A percentile compares a stretch with the other conserved stretches of the same genome.
Evolutionary conservation across 2,329 filamentous ascomycete genomes (phyloP).

Genomic region (Cercospora sesami): DNA sequence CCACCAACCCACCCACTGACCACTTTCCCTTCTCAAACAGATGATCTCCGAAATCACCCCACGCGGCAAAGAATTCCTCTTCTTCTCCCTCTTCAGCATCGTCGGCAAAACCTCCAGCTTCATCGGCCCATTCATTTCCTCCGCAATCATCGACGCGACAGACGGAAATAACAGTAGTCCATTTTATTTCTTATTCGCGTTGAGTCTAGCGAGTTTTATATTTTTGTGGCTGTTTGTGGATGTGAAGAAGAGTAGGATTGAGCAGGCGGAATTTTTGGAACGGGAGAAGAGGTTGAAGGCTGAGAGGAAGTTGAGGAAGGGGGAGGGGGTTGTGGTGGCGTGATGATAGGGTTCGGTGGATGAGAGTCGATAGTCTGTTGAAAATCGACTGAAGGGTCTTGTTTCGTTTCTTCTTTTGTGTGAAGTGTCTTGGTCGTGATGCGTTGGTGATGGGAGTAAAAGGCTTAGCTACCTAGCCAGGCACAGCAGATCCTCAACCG

Average conservation of each 20-base stretch:
- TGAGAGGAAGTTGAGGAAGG: conserved; percentile 21
- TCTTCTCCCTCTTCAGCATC: conserved; percentile 69
- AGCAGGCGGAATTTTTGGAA: conserved; percentile 59
- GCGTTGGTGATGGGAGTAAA: background rate
- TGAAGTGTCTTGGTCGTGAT: background rate
- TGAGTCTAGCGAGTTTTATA: conserved; percentile 57
- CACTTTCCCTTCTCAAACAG: conserved; percentile 11
- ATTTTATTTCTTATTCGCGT: conserved; percentile 65
- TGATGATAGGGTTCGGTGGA: background rate
- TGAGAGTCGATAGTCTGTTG: too few species aligned
- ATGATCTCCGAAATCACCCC: conserved; percentile 71
- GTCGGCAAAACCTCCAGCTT: conserved; percentile 68
- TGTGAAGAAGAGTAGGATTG: conserved; percentile 59
- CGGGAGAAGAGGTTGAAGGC: conserved; percentile 33
- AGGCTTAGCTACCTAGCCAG: background rate
- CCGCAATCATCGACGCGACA: conserved; percentile 65
- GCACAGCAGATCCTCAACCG: background rate
- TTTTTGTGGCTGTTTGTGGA: conserved; percentile 59
- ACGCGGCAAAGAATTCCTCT: conserved; percentile 67
- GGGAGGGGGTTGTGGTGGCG: background rate
- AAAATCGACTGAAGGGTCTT: too few species aligned
- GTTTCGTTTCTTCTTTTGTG: too few species aligned
- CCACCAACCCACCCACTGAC: background rate
- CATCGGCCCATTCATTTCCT: conserved; percentile 68
- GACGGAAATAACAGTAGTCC: conserved; percentile 61